Evolutionary conservation across 2,329 filamentous ascomycete species (phyloP).

Genomic region (Lasiodiplodia sp.): DNA sequence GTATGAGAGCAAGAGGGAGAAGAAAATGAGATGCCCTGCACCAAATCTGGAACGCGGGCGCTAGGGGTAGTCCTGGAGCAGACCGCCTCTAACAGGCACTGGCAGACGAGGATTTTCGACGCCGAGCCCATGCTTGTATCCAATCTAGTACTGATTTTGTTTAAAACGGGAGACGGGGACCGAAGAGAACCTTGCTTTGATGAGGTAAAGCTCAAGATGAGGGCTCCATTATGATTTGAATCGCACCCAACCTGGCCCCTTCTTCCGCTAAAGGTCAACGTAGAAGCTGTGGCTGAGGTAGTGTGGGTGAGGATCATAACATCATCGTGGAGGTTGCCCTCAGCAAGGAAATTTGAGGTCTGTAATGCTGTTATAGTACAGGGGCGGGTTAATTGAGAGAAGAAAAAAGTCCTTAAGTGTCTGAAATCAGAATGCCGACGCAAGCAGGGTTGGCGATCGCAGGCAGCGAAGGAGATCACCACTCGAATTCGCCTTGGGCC

Average conservation of each 20-base stretch:
- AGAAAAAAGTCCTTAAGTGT: neutral
- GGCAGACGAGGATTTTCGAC: neutral
- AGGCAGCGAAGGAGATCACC: slow-evolving; percentile 64
- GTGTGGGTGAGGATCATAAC: neutral
- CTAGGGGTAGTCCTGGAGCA: neutral
- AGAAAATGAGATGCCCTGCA: neutral
- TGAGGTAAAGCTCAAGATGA: neutral
- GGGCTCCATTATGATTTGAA: neutral
- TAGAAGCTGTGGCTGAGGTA: neutral
- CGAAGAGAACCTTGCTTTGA: neutral
- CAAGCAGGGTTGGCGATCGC: neutral
- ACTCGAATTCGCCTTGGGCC: slow-evolving; percentile 96
- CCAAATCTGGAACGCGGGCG: neutral
- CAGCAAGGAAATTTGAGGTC: neutral
- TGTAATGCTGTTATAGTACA: slow-evolving; percentile 22
- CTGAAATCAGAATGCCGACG: neutral
- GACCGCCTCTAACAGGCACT: neutral
- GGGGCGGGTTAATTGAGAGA: neutral
- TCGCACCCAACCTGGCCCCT: neutral
- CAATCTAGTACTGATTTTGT: slow-evolving; percentile 24
- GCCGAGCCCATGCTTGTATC: slow-evolving; percentile 19
- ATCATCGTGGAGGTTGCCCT: slow-evolving; percentile 7
- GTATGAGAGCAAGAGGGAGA: neutral
- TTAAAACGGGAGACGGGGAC: neutral
- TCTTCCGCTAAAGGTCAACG: neutral